These are phyloP conservation scores for Chrysopogon serrulatus DNA, from an alignment of 176 grass and related monocot genomes.

Conservation along the genomic window DNA sequence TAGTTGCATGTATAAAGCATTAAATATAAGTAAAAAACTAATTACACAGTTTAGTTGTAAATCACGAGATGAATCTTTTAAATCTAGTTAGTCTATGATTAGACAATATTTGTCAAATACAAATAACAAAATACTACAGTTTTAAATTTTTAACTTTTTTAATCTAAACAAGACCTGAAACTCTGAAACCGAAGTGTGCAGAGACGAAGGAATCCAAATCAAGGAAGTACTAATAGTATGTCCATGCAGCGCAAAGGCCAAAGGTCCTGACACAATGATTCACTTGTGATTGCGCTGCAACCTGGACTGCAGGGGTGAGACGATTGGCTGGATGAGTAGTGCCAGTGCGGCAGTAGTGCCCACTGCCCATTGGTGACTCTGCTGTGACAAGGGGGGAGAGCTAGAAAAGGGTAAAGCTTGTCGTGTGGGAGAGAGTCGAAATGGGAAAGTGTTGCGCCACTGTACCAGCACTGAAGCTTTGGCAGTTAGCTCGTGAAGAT, in stretches of 20 bases:
- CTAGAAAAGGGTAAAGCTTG: not conserved
- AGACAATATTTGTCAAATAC: no score
- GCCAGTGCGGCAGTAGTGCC: not conserved
- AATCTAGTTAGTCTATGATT: no score
- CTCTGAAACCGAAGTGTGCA: not conserved
- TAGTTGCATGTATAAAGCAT: no score
- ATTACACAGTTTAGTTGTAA: no score
- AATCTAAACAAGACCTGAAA: no score
- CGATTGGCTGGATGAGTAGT: not conserved
- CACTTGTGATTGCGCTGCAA: slow-evolving; percentile 20
- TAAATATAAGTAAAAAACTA: no score
- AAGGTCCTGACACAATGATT: slow-evolving; percentile 23
- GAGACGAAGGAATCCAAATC: not conserved
- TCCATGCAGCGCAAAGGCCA: not conserved
- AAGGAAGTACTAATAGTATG: not conserved
- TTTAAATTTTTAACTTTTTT: no score
- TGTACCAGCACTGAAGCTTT: not conserved
- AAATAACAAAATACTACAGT: no score
- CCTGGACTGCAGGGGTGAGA: not conserved
- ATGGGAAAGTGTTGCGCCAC: not conserved
- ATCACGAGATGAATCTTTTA: no score
- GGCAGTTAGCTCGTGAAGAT: not conserved
- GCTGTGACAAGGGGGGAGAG: not conserved
- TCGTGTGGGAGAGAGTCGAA: not conserved
- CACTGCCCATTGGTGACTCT: not conserved